These are phyloP conservation scores for Sutorius australiensis DNA, from an alignment of 768 basidiomycete genomes.

Conservation along the genomic window DNA sequence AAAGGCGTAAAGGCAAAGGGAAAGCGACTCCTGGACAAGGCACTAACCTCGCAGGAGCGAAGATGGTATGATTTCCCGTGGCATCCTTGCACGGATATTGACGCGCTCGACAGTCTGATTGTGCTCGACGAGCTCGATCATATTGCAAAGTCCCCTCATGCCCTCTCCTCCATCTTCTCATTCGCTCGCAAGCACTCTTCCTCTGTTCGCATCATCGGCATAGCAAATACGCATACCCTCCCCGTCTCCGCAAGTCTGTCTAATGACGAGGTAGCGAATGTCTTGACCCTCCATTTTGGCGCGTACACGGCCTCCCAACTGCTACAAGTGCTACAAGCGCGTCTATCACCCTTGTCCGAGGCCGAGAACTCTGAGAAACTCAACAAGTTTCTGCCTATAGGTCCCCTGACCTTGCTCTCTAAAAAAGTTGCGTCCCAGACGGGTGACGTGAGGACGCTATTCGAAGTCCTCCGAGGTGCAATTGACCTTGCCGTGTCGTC, in stretches of 20 bases:
- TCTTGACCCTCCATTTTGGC: conserved; percentile 72
- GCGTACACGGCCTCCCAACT: conserved; percentile 76
- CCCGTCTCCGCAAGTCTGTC: conserved; percentile 48
- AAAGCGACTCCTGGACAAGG: conserved; percentile 43
- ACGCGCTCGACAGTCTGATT: conserved; percentile 49
- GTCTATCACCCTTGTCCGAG: conserved; percentile 53
- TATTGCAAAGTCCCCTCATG: conserved; percentile 57
- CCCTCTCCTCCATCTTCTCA: conserved; percentile 61
- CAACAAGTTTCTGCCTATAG: conserved; percentile 57
- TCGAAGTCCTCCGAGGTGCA: conserved; percentile 77
- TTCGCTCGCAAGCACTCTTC: conserved; percentile 53
- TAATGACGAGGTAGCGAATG: conserved; percentile 34
- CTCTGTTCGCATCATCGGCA: conserved; percentile 69
- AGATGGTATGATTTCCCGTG: conserved; percentile 46
- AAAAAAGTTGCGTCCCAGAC: conserved; percentile 81
- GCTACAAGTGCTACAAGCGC: conserved; percentile 60
- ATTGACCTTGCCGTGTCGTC: conserved; percentile 62
- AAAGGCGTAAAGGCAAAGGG: conserved; percentile 43
- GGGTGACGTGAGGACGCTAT: conserved; percentile 76
- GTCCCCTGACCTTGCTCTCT: conserved; percentile 65
- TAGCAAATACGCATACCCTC: conserved; percentile 87
- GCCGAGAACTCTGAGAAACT: conserved; percentile 26
- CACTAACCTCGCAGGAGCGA: conserved; percentile 40
- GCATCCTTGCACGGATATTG: conserved; percentile 13
- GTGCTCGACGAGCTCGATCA: conserved; percentile 88